A percentile compares a stretch with the other conserved stretches of the same genome.
These are phyloP conservation scores for Rhinocladiella similis DNA, from an alignment of 2,329 filamentous ascomycete genomes.

Conservation along the genomic window DNA sequence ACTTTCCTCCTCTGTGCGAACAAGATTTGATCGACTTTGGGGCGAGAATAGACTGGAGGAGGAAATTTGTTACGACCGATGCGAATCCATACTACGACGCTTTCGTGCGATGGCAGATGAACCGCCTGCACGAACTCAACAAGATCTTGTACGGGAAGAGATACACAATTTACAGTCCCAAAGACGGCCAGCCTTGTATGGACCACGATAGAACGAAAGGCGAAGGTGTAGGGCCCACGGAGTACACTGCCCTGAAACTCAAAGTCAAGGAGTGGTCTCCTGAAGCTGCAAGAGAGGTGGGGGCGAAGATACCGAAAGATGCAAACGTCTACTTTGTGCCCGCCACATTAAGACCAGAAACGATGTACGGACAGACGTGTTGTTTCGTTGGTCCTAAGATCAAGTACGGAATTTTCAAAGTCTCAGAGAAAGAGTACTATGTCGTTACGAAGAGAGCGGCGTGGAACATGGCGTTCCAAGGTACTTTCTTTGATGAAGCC, in stretches of 20 bases:
- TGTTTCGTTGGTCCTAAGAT: conserved; percentile 93
- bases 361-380: conserved; percentile 97
- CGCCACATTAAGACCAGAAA: conserved; percentile 90
- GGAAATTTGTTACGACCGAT: conserved; percentile 91
- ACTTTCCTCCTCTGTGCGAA: conserved; percentile 82
- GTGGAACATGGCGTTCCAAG: conserved; percentile 95
- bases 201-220: conserved; percentile 81
- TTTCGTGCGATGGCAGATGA: conserved; percentile 79
- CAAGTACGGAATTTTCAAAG: conserved; percentile 82
- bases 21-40: conserved; percentile 81
- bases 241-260: conserved; percentile 91
- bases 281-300: conserved; percentile 68
- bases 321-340: conserved; percentile 86
- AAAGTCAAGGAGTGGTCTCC: conserved; percentile 87
- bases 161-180: conserved; percentile 90
- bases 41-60: conserved; percentile 86
- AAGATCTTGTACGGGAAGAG: conserved; percentile 66
- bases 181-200: conserved; percentile 84
- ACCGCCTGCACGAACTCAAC: conserved; percentile 29
- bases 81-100: conserved; percentile 96
- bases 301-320: conserved; percentile 74
- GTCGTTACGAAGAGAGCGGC: conserved; percentile 80
- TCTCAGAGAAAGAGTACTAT: conserved; percentile 69
- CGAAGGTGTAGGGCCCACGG: conserved; percentile 80
- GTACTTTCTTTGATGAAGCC: conserved; percentile 64